phyloP scores from a whole-genome alignment of 768 basidiomycete species.

The Lactifluus piperatus region DNA sequence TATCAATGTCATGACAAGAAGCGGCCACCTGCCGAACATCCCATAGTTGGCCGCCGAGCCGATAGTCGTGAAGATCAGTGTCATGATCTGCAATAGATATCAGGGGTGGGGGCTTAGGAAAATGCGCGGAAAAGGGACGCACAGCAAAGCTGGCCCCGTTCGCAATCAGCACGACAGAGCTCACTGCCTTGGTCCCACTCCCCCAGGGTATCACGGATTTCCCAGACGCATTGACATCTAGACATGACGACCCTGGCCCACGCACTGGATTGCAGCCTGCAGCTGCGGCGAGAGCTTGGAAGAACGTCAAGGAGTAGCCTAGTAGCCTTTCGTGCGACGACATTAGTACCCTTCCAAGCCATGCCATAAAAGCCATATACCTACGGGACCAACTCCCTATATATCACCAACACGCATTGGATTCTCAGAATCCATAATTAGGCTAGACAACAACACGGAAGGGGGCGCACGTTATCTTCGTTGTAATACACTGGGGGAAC shows the following conservation, averaged over 20 bases:
- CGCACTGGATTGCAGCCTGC: slow-evolving; percentile 68
- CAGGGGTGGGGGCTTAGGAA: not conserved
- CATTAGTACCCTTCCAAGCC: not conserved
- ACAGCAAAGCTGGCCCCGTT: slow-evolving; percentile 73
- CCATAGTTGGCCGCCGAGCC: slow-evolving; percentile 64
- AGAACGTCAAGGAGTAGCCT: slow-evolving; percentile 64
- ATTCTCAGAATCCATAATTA: not conserved
- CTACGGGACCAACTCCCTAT: slow-evolving; percentile 62
- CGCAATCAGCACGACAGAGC: slow-evolving; percentile 67
- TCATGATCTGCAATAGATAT: slow-evolving; percentile 49
- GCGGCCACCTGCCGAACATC: slow-evolving; percentile 67
- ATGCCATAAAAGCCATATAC: slow-evolving; percentile 20
- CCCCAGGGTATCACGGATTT: slow-evolving; percentile 76
- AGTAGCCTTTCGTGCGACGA: slow-evolving; percentile 28
- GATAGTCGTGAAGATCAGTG: slow-evolving; percentile 71
- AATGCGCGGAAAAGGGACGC: slow-evolving; percentile 20
- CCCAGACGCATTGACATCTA: slow-evolving; percentile 46
- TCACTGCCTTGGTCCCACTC: slow-evolving; percentile 61
- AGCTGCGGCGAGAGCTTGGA: slow-evolving; percentile 59
- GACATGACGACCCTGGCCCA: slow-evolving; percentile 66
- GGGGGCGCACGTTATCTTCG: slow-evolving; percentile 56
- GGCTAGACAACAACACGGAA: not conserved
- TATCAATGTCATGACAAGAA: slow-evolving; percentile 62
- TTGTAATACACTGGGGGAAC: slow-evolving; percentile 61
- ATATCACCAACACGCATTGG: not conserved